Evolutionary conservation across 1,284 basidiomycete species (phyloP), one percentile per base, ranked within the genome.

Genomic region (Phellopilus nigrolimitatus): DNA sequence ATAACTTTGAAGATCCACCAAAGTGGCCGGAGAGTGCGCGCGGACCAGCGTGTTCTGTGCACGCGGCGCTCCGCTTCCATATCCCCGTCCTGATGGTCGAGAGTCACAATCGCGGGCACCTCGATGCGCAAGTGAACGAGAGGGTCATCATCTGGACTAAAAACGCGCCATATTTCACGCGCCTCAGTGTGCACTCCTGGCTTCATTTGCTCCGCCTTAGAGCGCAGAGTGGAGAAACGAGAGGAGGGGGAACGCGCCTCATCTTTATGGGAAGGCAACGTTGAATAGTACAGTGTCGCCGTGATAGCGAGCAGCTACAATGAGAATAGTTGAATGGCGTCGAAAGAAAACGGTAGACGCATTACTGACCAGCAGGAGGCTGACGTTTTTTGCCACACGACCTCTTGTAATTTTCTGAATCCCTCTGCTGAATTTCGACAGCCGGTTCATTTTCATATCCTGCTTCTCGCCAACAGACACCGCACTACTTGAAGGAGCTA

Each of bases 91-190:
- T 73, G 68, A 10, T 75, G 72, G 44, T 72, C 73, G 47, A 93
- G 75, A 10, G 88, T 80, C 24, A 95, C 70, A 51, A 93, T 79
- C 2, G 82, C 81, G 5, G 92, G 91, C 7, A 82, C 76, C 59
- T 95, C 87, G 47, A 95, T 74, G 55, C 85, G 78, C 47, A 98
- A 66, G 61, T 91, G 86, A n/a, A 95, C 74, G 5, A 88, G 72
- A 1, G 76, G 65, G 48, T 82, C 76, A 49, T 84, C 80, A 1
- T 68, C 66, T 1, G 91, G 90, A 62, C 95, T 95, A 37, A 97
- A 69, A 0, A 80, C 71, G 48, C 82, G 82, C 94, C 94, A 97
- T 30, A 94, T 73, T 38, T 75, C 70, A 68, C 71, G 75, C n/a
- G 82, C 78, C 12, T 79, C 74, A 38, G 78, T 71, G 22, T 71